Evolutionary conservation across 1,284 basidiomycete genomes (phyloP), one percentile per base, ranked within the genome.

Genomic region (Ganoderma resinaceum): DNA sequence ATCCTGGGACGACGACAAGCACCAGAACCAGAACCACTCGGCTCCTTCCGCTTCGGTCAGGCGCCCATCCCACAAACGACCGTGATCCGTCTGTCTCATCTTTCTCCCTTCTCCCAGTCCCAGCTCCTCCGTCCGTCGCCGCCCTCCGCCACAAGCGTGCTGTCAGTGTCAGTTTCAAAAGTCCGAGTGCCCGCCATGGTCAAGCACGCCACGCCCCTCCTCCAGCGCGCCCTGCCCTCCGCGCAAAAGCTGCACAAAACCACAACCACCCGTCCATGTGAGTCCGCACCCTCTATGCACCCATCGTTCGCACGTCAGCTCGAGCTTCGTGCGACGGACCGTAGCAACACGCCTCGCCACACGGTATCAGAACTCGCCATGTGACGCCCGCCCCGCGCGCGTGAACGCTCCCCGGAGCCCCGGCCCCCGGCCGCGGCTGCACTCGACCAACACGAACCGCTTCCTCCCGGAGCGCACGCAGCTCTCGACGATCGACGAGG

Each of bases 391-490:
- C 65, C 63, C 67, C 67, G 37, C 42, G 49, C 38, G n/a, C n/a
- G n/a, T n/a, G n/a, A n/a, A 64, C 63, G 49, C 65, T 31, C 57
- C 66, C 18, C 67, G 73, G 37, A 71, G 66, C 63, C 72, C 72
- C 55, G 67, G 46, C 52, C 63, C 61, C 18, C 70, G 74, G 43
- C 57, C 71, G 62, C 69, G 70, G 59, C 69, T 73, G 53, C 65
- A 69, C 62, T 70, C 69, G 64, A 59, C 71, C 58, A 73, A 71
- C 65, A 75, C 73, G 35, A 73, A 65, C 61, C 75, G 75, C 57
- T 73, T 69, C 62, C 74, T 75, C 2, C 53, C 67, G 37, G 52
- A 62, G n/a, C 69, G 70, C 43, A 70, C 46, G 20, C 65, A 71
- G 43, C 72, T 75, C 14, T 14, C 70, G 26, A 69, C 72, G 14